These are phyloP conservation scores for Microcyclosporella mali DNA, from an alignment of 2,329 filamentous ascomycete species.

Conservation along the genomic window DNA sequence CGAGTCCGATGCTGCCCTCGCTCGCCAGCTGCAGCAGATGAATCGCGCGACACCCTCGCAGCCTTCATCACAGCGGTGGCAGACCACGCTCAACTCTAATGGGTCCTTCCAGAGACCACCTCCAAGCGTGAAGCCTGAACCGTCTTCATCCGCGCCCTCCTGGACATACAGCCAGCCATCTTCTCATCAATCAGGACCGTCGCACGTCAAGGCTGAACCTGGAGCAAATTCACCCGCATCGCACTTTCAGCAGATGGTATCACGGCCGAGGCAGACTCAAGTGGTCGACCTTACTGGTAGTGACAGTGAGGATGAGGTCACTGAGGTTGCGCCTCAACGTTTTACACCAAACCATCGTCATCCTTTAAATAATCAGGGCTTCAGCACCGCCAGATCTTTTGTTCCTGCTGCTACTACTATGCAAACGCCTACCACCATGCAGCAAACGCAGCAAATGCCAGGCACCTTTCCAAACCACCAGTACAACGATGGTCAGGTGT, in stretches of 20 bases:
- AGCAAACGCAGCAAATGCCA: constrained; percentile 16
- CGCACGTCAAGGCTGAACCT: constrained; percentile 8
- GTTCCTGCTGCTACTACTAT: constrained; percentile 1
- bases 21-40: constrained; percentile 23
- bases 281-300: constrained; percentile 29
- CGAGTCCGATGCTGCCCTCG: constrained; percentile 23
- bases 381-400: constrained; percentile 3
- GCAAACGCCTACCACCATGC: constrained; percentile 7
- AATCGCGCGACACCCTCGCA: constrained; percentile 7
- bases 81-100: constrained; percentile 27
- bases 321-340: constrained; percentile 20
- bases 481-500: neutral
- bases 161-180: neutral
- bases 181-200: neutral
- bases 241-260: constrained; percentile 14
- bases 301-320: constrained; percentile 27
- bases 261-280: constrained; percentile 11
- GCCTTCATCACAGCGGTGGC: constrained; percentile 23
- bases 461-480: constrained; percentile 16
- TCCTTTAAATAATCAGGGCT: neutral
- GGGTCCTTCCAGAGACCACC: constrained; percentile 23
- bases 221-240: neutral
- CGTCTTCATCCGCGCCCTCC: constrained; percentile 4
- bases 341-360: constrained; percentile 22
- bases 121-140: constrained; percentile 11